Base-by-base conservation (phyloP, 2,329 filamentous ascomycete genomes). In the Gyromitra esculenta region DNA sequence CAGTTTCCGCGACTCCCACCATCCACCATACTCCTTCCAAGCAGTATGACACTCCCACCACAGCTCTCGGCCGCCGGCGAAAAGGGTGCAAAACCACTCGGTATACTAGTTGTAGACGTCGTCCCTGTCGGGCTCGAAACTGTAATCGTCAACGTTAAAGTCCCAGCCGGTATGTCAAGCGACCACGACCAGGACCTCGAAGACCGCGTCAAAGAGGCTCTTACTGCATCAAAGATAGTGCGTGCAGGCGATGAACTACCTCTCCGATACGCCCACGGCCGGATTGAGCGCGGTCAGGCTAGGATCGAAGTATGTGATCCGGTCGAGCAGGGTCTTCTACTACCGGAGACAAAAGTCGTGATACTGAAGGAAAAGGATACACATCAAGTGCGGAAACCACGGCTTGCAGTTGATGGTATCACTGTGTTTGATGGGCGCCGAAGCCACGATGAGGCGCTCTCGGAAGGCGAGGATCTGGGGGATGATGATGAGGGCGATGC, bases 241-340 rank as follows among this genome's bases (percentile, higher is more conserved):
- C 96, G 97, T 81, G 87, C 90, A 0, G 94, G 94, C 21, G 95
- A 98, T 83, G 83, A 95, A 65, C 90, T 92, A 77, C 88, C 88
- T 8, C 85, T 99, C 52, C 97, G 83, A 89, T 92, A 18, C 90
- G 92, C 31, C 89, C 74, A 77, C 45, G 74, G 68, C 18, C 37
- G 71, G 37, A 63, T 77, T 25, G 76, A 74, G 48, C 73, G 74
- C 35, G 75, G 75, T 11, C 93, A 54, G 0, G 96, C 93, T 54
- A 94, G 91, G 84, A 92, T 98, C 77, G 90, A 92, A 62, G 89
- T 96, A n/a, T 98, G 94, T 82, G 96, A 99, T 83, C 96, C 96
- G 7, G 94, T 98, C 15, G 90, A 92, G 5, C 96, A 99, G 83
- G 96, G 96, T 7, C 83, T 96, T 4, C 83, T 99, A 60, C 87